These are phyloP conservation scores for Nothophaeocryptopus gaeumannii DNA, from an alignment of 2,329 filamentous ascomycete species.

Conservation along the genomic window DNA sequence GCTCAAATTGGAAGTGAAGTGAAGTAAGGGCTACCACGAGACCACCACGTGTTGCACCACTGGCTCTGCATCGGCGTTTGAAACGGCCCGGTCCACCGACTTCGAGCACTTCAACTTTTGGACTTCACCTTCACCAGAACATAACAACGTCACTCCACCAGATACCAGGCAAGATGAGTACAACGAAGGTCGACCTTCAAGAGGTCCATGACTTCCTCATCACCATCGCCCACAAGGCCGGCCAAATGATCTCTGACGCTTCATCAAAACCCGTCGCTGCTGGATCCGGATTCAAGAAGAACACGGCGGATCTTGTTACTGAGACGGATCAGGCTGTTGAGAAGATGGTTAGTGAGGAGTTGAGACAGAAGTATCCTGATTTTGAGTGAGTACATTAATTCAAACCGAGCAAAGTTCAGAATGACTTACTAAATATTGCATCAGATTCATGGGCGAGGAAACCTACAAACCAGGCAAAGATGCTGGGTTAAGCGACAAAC, in stretches of 20 bases:
- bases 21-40: no score
- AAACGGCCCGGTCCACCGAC: no score
- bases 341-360: conserved; percentile 52
- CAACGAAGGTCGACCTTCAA: conserved; percentile 37
- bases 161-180: conserved; percentile 12
- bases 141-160: background rate
- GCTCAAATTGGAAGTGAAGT: no score
- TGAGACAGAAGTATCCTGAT: conserved; percentile 52
- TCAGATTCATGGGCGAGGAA: conserved; percentile 70
- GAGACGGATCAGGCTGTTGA: conserved; percentile 63
- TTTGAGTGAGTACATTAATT: conserved; percentile 43
- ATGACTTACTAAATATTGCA: conserved; percentile 1
- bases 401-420: background rate
- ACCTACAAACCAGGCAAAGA: conserved; percentile 64
- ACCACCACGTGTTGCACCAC: no score
- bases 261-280: conserved; percentile 38
- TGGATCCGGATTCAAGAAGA: conserved; percentile 48
- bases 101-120: no score
- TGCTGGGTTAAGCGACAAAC: conserved; percentile 56
- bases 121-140: no score
- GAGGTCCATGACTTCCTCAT: conserved; percentile 51
- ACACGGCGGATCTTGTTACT: conserved; percentile 60
- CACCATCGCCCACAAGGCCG: conserved; percentile 45
- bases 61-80: no score
- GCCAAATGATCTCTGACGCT: conserved; percentile 46